Base-by-base conservation (phyloP, 768 basidiomycete genomes). In the Pholiota conissans region DNA sequence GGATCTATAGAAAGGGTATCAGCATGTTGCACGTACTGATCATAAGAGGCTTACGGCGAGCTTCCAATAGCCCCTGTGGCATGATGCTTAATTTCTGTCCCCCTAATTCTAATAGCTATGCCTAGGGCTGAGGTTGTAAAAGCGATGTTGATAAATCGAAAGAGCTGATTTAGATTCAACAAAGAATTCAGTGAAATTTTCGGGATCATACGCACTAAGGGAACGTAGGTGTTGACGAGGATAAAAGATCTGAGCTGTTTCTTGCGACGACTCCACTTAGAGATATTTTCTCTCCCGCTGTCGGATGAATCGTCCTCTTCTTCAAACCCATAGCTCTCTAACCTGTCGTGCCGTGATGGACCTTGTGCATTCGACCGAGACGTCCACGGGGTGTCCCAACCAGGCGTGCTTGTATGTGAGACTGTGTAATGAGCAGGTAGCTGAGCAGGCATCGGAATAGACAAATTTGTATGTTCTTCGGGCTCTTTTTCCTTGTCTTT, bases 81-180 rank as follows among this genome's bases (percentile, higher is more conserved):
- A 49, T 74, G 61, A 62, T 79, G 69, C 0, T 68, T 69, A 40
- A 67, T 60, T 71, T 95, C 91, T 35, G 79, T 69, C 9, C 71
- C 63, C 48, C 91, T 85, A 65, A 94, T 91, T 34, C 78, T 81
- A 61, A 93, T 84, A 1, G 93, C 93, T 45, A 95, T 76, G 3
- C 82, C 93, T 45, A 95, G 82, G 2, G 91, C 89, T 37, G 86
- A 80, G 14, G 87, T 83, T 11, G 90, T 94, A 64, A 95, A 90
- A 8, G 87, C 77, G 61, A 96, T 86, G 67, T 95, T 95, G 69
- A 88, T 81, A 63, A 92, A 80, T 52, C 93, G 89, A 69, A 94
- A 92, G 35, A 95, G 78, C 92, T 94, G 49, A 7, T 50, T 18
- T 7, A 26, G 8, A n/a, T 20, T 39, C 49, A 57, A 64, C 26